Conservation (phyloP, 371 early-diverging fungal species). For the Mucor velutinosus region DNA sequence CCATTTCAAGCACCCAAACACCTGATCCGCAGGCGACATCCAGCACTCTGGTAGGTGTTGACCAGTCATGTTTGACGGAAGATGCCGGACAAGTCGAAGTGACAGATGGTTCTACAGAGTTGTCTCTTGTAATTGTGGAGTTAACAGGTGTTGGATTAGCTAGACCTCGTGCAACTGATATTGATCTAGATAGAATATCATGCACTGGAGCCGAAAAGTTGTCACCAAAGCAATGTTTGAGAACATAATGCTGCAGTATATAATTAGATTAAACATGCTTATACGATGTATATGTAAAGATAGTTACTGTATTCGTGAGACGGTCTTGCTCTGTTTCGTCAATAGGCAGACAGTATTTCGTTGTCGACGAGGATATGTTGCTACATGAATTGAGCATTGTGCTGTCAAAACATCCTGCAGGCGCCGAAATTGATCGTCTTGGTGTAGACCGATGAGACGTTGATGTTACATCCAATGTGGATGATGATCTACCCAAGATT, state of each 20-base stretch:
- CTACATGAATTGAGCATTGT: neutral
- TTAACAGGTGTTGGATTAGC: neutral
- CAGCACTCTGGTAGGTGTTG: constrained; percentile 31
- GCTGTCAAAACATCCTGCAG: constrained; percentile 3
- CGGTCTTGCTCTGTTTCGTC: constrained; percentile 44
- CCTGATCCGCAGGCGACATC: constrained; percentile 53
- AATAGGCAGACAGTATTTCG: constrained; percentile 26
- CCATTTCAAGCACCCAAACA: constrained; percentile 50
- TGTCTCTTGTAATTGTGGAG: neutral
- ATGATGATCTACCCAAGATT: neutral
- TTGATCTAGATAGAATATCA: constrained; percentile 16
- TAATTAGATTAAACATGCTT: neutral
- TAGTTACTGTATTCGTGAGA: constrained; percentile 34
- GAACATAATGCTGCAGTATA: constrained; percentile 38
- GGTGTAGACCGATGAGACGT: neutral
- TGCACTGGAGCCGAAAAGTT: constrained; percentile 42
- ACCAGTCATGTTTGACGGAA: constrained; percentile 6
- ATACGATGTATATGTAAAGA: neutral
- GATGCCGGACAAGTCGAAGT: constrained; percentile 1
- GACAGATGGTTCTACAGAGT: constrained; percentile 6
- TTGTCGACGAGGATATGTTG: constrained; percentile 9
- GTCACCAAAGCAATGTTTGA: constrained; percentile 42
- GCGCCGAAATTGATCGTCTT: constrained; percentile 5
- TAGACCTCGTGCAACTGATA: constrained; percentile 25
- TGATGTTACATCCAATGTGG: neutral